A percentile compares a stretch with the other conserved stretches of the same genome.
Evolutionary conservation across 257 asterid species (phyloP).

Genomic region (Solanum pimpinellifolium): DNA sequence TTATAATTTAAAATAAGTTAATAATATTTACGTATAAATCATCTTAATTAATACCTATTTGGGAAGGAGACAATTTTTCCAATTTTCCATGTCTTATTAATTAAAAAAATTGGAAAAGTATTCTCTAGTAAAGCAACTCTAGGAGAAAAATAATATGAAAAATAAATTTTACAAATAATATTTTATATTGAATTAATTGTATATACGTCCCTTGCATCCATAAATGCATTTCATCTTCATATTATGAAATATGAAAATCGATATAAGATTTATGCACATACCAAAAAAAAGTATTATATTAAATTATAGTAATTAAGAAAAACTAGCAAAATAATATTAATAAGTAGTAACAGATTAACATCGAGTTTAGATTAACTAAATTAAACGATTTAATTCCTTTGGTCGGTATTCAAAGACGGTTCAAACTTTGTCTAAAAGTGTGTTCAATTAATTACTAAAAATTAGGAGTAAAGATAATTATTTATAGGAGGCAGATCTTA

Average conservation of each 20-base stretch:
- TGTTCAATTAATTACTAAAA: background rate
- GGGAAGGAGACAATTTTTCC: background rate
- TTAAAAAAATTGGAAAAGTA: no score
- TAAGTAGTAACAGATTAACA: background rate
- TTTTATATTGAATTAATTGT: background rate
- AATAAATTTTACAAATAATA: background rate
- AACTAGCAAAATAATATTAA: background rate
- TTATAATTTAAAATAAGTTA: no score
- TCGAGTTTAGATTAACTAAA: background rate
- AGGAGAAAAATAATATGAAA: background rate
- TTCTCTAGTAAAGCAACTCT: background rate
- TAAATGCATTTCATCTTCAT: background rate
- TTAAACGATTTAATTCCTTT: background rate
- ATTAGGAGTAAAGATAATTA: background rate
- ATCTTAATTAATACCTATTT: background rate
- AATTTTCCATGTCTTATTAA: background rate
- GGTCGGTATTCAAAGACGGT: background rate
- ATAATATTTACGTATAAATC: no score
- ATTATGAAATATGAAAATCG: background rate
- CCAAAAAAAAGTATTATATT: background rate
- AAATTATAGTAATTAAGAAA: background rate
- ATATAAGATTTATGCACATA: background rate
- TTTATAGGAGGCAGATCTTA: background rate
- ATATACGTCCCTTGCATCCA: background rate
- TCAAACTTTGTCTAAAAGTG: background rate